These are phyloP conservation scores for Roridomyces roridus DNA, from an alignment of 768 basidiomycete species.

Conservation along the genomic window DNA sequence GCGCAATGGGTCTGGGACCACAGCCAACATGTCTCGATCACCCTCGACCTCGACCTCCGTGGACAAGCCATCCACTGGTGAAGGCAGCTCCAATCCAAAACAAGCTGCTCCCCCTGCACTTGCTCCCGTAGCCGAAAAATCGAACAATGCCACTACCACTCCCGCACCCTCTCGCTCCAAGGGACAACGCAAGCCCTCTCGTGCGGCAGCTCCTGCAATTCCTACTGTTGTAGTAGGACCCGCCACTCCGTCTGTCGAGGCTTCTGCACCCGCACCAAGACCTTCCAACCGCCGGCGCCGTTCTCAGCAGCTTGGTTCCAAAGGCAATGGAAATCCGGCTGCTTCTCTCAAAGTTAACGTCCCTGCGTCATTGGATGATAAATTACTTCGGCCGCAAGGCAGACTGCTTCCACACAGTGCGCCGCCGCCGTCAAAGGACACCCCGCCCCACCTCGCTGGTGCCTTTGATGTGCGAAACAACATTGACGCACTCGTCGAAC, in stretches of 20 bases:
- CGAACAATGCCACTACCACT: slow-evolving; percentile 22
- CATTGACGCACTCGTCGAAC: slow-evolving; percentile 81
- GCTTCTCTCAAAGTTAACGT: slow-evolving; percentile 39
- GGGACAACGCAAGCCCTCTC: slow-evolving; percentile 39
- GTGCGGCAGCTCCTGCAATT: slow-evolving; percentile 34
- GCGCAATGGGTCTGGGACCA: slow-evolving; percentile 30
- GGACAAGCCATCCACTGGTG: slow-evolving; percentile 1
- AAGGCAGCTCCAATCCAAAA: not conserved
- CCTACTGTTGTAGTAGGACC: slow-evolving; percentile 34
- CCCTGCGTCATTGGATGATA: slow-evolving; percentile 37
- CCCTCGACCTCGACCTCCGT: not conserved
- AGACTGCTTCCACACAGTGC: slow-evolving; percentile 45
- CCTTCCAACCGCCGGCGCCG: slow-evolving; percentile 57
- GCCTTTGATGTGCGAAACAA: slow-evolving; percentile 61
- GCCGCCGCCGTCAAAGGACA: slow-evolving; percentile 51
- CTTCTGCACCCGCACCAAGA: slow-evolving; percentile 41
- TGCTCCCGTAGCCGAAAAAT: slow-evolving; percentile 21
- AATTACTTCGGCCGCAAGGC: slow-evolving; percentile 38
- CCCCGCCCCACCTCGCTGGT: slow-evolving; percentile 60
- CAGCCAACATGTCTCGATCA: slow-evolving; percentile 24
- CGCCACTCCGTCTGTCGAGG: slow-evolving; percentile 26
- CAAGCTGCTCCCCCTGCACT: slow-evolving; percentile 6
- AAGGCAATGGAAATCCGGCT: slow-evolving; percentile 25
- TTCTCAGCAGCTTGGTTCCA: slow-evolving; percentile 44
- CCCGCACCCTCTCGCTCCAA: slow-evolving; percentile 27